Conservation (phyloP, 139 green algal species). For the Gonium pectorale region DNA sequence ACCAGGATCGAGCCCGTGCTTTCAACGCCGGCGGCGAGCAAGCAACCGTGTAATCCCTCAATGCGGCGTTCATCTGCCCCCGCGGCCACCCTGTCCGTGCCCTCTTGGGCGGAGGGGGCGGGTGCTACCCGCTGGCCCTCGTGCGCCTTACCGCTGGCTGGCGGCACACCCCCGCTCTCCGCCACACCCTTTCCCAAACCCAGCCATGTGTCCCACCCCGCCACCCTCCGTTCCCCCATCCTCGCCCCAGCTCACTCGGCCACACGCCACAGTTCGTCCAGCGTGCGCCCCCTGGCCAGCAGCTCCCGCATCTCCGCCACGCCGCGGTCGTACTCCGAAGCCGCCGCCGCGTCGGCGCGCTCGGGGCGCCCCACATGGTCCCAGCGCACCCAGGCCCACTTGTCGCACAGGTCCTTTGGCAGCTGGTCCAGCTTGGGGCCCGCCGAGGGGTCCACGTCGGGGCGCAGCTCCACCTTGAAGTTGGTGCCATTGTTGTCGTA, state of each 20-base stretch:
- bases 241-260: conserved; percentile 20
- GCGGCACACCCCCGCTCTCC: too few relatives aligned
- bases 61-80: too few relatives aligned
- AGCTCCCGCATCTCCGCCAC: conserved; percentile 80
- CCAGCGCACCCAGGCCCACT: conserved; percentile 97
- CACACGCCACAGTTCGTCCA: conserved; percentile 85
- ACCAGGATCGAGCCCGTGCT: too few relatives aligned
- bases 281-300: conserved; percentile 54
- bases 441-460: neutral
- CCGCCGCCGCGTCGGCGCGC: conserved; percentile 29
- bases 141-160: too few relatives aligned
- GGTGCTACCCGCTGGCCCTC: too few relatives aligned
- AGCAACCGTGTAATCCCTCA: too few relatives aligned
- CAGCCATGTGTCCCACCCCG: neutral
- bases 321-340: conserved; percentile 55
- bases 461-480: conserved; percentile 84
- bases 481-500: conserved; percentile 88
- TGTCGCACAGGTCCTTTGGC: conserved; percentile 90
- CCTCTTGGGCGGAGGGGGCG: too few relatives aligned
- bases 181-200: too few relatives aligned
- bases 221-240: neutral
- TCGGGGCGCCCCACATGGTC: conserved; percentile 62
- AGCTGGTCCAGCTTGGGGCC: conserved; percentile 60
- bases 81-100: too few relatives aligned
- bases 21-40: too few relatives aligned